Evolutionary conservation across 306 rosid species (phyloP).

Genomic region (Quercus glauca): DNA sequence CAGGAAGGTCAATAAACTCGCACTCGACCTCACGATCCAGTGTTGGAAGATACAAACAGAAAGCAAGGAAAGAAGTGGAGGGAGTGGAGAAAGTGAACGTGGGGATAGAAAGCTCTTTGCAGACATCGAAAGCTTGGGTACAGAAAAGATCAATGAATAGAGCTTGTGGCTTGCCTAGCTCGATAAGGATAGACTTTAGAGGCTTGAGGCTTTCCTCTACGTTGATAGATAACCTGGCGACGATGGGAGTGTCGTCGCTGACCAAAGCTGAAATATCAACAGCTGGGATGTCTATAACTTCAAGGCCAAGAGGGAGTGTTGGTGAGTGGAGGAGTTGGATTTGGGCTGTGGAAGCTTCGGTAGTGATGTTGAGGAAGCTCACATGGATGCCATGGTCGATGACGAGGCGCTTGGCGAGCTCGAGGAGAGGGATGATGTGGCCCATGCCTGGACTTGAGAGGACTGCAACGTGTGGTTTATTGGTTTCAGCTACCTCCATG

Average conservation of each 20-base stretch:
- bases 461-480: constrained; percentile 24
- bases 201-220: constrained; percentile 17
- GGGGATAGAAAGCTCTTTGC: constrained; percentile 28
- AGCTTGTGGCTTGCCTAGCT: constrained; percentile 25
- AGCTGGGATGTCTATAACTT: constrained; percentile 36
- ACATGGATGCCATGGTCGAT: constrained; percentile 26
- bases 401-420: constrained; percentile 35
- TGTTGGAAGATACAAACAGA: constrained; percentile 32
- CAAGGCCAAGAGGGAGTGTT: constrained; percentile 21
- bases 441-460: constrained; percentile 52
- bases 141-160: constrained; percentile 41
- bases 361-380: constrained; percentile 50
- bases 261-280: constrained; percentile 13
- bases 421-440: constrained; percentile 40
- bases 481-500: not conserved
- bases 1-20: constrained; percentile 46
- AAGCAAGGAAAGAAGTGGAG: constrained; percentile 29
- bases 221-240: constrained; percentile 28
- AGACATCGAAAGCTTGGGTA: constrained; percentile 42
- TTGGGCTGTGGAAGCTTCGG: constrained; percentile 44
- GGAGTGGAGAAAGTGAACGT: constrained; percentile 38
- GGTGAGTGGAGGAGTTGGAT: constrained; percentile 31
- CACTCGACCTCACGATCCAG: constrained; percentile 43
- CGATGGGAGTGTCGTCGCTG: not conserved
- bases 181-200: constrained; percentile 21